Evolutionary conservation across 805 yeast genomes (phyloP).

Genomic region (Saccharomycopsis babjevae): DNA sequence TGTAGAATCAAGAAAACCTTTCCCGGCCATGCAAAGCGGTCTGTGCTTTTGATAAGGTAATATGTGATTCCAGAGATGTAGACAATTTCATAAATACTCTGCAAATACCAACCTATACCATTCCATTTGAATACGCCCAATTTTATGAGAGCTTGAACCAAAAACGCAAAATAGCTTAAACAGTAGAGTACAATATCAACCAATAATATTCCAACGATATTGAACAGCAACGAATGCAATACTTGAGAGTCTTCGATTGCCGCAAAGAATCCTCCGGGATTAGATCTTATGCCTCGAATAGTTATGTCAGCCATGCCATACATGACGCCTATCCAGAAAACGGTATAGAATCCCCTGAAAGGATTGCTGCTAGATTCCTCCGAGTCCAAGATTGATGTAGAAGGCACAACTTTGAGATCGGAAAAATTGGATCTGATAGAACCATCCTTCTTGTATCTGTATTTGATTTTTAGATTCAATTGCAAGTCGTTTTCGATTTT

Average conservation of each 20-base stretch:
- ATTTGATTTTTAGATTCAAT: neutral
- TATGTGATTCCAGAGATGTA: conserved; percentile 45
- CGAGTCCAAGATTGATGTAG: conserved; percentile 22
- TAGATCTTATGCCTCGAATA: conserved; percentile 39
- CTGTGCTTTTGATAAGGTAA: conserved; percentile 40
- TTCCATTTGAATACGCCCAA: conserved; percentile 47
- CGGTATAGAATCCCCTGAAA: conserved; percentile 73
- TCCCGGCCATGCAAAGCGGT: conserved; percentile 75
- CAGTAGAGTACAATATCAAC: conserved; percentile 72
- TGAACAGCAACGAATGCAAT: conserved; percentile 45
- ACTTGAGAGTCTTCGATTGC: conserved; percentile 38
- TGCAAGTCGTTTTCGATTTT: neutral
- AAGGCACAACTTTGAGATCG: conserved; percentile 21
- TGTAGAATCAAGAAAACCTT: conserved; percentile 78
- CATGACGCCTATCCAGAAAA: conserved; percentile 64
- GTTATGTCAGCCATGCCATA: conserved; percentile 43
- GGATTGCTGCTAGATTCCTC: conserved; percentile 19
- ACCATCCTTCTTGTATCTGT: conserved; percentile 22
- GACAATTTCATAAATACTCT: conserved; percentile 43
- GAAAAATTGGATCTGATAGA: conserved; percentile 21
- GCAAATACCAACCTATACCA: conserved; percentile 51
- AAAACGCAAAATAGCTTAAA: conserved; percentile 47
- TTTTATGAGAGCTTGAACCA: conserved; percentile 47
- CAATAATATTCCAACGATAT: conserved; percentile 55
- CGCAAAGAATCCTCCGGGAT: conserved; percentile 26